Evolutionary conservation across 176 grass and related monocot species (phyloP).

Genomic region (Eremochloa ophiuroides): DNA sequence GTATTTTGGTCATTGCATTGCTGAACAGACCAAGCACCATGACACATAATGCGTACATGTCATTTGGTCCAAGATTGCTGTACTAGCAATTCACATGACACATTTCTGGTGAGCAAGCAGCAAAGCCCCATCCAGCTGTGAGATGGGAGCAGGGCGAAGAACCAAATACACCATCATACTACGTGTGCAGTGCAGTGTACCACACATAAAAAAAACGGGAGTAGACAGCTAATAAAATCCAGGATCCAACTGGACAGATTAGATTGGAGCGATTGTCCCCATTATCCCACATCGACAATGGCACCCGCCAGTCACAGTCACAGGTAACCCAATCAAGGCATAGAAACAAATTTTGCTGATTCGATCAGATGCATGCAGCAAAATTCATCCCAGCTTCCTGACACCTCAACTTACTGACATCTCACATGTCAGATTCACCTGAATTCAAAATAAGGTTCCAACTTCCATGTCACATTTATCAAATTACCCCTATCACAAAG

Average conservation of each 20-base stretch:
- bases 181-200: constrained; percentile 32
- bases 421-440: constrained; percentile 17
- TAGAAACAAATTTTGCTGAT: constrained; percentile 10
- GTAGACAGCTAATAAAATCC: constrained; percentile 42
- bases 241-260: constrained; percentile 44
- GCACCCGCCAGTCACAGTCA: constrained; percentile 15
- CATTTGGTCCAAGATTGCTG: neutral
- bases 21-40: neutral
- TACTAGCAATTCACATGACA: constrained; percentile 19
- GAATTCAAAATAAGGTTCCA: neutral
- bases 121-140: constrained; percentile 36
- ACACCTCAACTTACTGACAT: constrained; percentile 5
- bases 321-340: constrained; percentile 16
- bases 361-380: neutral
- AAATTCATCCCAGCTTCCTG: neutral
- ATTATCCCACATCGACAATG: constrained; percentile 18
- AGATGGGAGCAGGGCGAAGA: constrained; percentile 38
- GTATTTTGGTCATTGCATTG: neutral
- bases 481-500: constrained; percentile 17
- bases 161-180: constrained; percentile 24
- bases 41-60: neutral
- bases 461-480: neutral
- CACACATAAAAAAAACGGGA: constrained; percentile 29
- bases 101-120: constrained; percentile 10
- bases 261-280: constrained; percentile 32